Base-by-base conservation (phyloP, 495 filamentous ascomycete species). In the Immersiella caudata region DNA sequence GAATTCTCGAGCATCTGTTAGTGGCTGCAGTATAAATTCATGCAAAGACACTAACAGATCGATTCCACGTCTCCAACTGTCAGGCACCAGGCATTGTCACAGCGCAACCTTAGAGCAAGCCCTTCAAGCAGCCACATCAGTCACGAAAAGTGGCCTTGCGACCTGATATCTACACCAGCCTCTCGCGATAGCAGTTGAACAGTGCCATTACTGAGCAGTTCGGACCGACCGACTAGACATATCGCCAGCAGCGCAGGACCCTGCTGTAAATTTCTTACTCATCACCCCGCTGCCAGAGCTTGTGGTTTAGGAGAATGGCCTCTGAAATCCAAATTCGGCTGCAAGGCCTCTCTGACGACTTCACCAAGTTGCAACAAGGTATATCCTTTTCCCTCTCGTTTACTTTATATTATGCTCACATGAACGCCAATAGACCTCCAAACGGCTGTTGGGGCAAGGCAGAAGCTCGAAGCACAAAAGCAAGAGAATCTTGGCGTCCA, bases 401-500 rank as follows among this genome's bases (percentile, higher is more conserved):
- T 16, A 12, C 16, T n/a, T n/a, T 7, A 46, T 6, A 11, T n/a
- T 40, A 12, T 27, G 75, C 2, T 73, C 57, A 62, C 14, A 26
- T 51, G 22, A 33, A 25, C 54, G 14, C n/a, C n/a, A 2, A 18
- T 70, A 96, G 95, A 98, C 67, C 85, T 98, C 60, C 89, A 90
- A 78, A 82, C 85, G 54, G 79, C 87, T 24, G 84, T 98, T 54
- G 82, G 88, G 21, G 89, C 94, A n/a, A 88, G 93, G 52, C 93
- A 99, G 79, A 94, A 90, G 77, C 89, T 99, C 51, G 94, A 97
- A 77, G 92, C 92, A 26, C 95, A 99, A 78, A 88, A 91, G 70
- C 91, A 97, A 75, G 95, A 99, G 77, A 98, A 97, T 76, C 80
- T 88, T 58, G 88, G 89, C 24, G 95, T 99, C 0, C 89, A 97